phyloP scores from a whole-genome alignment of 1,284 basidiomycete genomes.

The Crucibulum parvulum region DNA sequence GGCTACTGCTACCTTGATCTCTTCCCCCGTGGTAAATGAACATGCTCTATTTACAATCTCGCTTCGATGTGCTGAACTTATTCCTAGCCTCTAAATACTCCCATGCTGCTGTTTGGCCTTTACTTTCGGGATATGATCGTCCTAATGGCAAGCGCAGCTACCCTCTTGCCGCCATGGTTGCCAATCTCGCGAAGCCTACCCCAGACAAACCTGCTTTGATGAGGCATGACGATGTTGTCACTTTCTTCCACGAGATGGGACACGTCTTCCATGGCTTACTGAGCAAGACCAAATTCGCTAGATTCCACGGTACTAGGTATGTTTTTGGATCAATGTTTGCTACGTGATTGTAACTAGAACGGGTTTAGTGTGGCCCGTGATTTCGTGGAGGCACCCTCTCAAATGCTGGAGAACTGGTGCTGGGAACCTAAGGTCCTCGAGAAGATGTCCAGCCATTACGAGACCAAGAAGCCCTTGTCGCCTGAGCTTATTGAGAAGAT shows the following conservation, averaged over 20 bases:
- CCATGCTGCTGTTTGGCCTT: conserved; percentile 86
- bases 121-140: conserved; percentile 67
- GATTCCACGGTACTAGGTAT: conserved; percentile 83
- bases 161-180: conserved; percentile 84
- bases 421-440: conserved; percentile 82
- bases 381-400: conserved; percentile 88
- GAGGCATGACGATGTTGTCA: conserved; percentile 82
- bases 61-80: conserved; percentile 1
- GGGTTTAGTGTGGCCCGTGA: conserved; percentile 70
- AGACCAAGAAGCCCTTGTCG: conserved; percentile 76
- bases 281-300: conserved; percentile 72
- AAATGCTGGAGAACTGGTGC: conserved; percentile 94
- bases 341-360: background rate
- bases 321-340: too few relatives aligned
- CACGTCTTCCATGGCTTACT: conserved; percentile 88
- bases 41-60: background rate
- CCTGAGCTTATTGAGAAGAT: conserved; percentile 81
- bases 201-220: conserved; percentile 83
- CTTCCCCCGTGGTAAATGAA: conserved; percentile 77
- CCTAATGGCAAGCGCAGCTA: conserved; percentile 68
- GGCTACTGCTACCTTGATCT: conserved; percentile 88
- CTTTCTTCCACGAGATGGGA: conserved; percentile 87
- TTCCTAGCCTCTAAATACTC: conserved; percentile 75
- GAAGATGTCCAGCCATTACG: conserved; percentile 80
- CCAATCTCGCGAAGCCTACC: conserved; percentile 86